Conservation (phyloP, 108 stramenopile species). For the Skeletonema costatum region DNA sequence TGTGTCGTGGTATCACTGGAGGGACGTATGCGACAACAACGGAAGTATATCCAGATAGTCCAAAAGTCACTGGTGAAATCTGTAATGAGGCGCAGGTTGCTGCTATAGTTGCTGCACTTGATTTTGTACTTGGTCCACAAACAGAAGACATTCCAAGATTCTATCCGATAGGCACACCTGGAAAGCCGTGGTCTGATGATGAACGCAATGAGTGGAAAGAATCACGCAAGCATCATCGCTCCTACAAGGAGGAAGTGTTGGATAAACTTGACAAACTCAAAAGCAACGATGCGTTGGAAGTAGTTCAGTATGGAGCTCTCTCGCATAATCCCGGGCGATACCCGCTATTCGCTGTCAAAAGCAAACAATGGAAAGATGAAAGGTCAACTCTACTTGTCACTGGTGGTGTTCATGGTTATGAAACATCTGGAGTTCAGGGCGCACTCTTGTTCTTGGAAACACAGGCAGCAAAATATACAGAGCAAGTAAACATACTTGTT, state of each 20-base stretch:
- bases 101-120: slow-evolving; percentile 52
- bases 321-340: slow-evolving; percentile 24
- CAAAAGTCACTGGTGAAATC: slow-evolving; percentile 49
- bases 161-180: slow-evolving; percentile 69
- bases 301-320: slow-evolving; percentile 57
- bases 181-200: slow-evolving; percentile 54
- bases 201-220: slow-evolving; percentile 59
- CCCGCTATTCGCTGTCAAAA: slow-evolving; percentile 49
- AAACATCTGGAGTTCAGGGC: slow-evolving; percentile 75
- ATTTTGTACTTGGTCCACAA: slow-evolving; percentile 54
- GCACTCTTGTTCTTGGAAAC: slow-evolving; percentile 60
- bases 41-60: slow-evolving; percentile 72
- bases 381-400: slow-evolving; percentile 60
- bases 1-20: neutral
- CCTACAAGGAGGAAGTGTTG: slow-evolving; percentile 62
- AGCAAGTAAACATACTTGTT: slow-evolving; percentile 57
- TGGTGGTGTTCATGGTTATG: slow-evolving; percentile 84
- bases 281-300: slow-evolving; percentile 4
- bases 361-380: slow-evolving; percentile 22
- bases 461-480: slow-evolving; percentile 30
- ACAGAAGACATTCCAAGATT: slow-evolving; percentile 9
- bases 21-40: slow-evolving; percentile 51
- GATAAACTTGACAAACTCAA: slow-evolving; percentile 14
- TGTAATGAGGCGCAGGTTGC: slow-evolving; percentile 74
- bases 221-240: slow-evolving; percentile 41